Conservation (phyloP, 2,329 filamentous ascomycete genomes). For the Periglandula ipomoeae region DNA sequence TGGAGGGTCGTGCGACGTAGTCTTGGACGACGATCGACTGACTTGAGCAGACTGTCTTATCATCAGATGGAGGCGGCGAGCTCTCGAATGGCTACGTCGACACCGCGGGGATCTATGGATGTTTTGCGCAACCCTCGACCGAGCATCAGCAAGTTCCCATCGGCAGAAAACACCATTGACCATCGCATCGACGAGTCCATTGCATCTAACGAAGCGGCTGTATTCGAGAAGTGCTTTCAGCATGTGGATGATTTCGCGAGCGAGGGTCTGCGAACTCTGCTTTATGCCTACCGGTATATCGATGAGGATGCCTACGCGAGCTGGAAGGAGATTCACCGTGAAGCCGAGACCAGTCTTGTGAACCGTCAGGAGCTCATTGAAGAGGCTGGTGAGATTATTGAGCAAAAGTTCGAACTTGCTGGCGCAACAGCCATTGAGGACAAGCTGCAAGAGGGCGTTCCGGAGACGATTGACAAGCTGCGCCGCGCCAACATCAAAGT, state of each 20-base stretch:
- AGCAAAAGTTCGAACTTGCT: conserved; percentile 70
- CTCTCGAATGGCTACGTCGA: conserved; percentile 13
- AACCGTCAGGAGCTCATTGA: conserved; percentile 75
- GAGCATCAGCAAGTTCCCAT: conserved; percentile 14
- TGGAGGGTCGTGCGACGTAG: conserved; percentile 21
- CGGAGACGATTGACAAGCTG: conserved; percentile 85
- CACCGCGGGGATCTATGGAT: conserved; percentile 20
- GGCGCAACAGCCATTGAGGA: conserved; percentile 92
- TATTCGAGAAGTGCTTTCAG: conserved; percentile 80
- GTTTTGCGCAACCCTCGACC: conserved; percentile 14
- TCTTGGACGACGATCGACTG: conserved; percentile 21
- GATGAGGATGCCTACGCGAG: conserved; percentile 62
- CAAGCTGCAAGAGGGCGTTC: conserved; percentile 81
- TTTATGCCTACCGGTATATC: conserved; percentile 74
- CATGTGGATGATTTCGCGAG: conserved; percentile 84
- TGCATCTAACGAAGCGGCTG: conserved; percentile 50
- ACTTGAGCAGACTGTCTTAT: conserved; percentile 17
- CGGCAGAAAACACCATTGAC: conserved; percentile 32
- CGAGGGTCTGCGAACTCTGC: conserved; percentile 75
- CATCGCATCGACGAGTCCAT: conserved; percentile 50
- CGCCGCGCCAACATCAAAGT: conserved; percentile 84
- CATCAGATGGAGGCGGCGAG: conserved; percentile 17
- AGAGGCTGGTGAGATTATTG: conserved; percentile 69
- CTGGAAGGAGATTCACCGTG: conserved; percentile 72
- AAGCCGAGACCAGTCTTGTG: conserved; percentile 74